Percentiles rank a stretch among this genome's conserved stretches.
These are phyloP conservation scores for Paraphaeosphaeria sporulosa DNA, from an alignment of 2,329 filamentous ascomycete genomes.

Conservation along the genomic window DNA sequence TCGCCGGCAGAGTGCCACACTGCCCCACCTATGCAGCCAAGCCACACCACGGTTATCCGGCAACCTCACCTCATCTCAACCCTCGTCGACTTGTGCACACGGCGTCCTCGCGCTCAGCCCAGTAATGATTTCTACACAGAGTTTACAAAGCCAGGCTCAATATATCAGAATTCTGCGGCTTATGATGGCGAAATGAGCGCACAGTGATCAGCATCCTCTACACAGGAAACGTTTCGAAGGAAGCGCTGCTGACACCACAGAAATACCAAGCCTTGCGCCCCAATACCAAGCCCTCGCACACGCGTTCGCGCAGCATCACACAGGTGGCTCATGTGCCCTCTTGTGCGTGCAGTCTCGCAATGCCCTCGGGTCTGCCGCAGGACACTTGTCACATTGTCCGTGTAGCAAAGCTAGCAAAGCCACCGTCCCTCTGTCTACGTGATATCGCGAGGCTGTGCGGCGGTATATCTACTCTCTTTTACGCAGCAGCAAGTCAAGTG, in stretches of 20 bases:
- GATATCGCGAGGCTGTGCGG: neutral
- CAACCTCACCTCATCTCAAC: neutral
- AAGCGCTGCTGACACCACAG: neutral
- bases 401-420: neutral
- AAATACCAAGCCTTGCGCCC: constrained; percentile 25
- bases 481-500: neutral
- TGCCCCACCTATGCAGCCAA: constrained; percentile 9
- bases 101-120: neutral
- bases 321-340: constrained; percentile 18
- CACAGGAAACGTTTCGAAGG: neutral
- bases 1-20: neutral
- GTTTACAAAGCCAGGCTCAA: no score
- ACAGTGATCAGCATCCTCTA: neutral
- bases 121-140: no score
- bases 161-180: no score
- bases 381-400: neutral
- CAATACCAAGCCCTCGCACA: constrained; percentile 28
- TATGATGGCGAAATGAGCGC: neutral
- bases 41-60: constrained; percentile 9
- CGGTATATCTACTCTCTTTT: neutral
- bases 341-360: neutral
- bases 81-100: neutral
- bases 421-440: neutral
- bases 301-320: constrained; percentile 26
- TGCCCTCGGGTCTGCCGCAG: neutral